Base-by-base conservation (phyloP, 768 basidiomycete genomes). In the Mycena pura region DNA sequence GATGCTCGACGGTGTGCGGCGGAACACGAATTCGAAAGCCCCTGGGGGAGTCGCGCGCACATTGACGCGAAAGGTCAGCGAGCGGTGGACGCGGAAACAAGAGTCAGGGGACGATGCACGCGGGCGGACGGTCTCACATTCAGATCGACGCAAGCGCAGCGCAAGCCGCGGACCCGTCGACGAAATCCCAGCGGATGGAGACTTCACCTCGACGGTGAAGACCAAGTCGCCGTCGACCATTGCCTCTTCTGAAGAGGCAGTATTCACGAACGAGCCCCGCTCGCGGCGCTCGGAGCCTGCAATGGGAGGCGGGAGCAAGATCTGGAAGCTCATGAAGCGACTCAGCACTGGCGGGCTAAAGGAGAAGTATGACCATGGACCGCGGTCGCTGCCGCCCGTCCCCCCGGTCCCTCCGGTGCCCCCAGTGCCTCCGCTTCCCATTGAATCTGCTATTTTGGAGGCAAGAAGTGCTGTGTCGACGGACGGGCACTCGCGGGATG, bases 281-380 rank as follows among this genome's bases (percentile, higher is more conserved):
- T 66, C 70, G 38, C 52, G 63, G 40, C 67, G 57, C 56, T 73
- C 49, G 50, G 64, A 62, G 50, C 70, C 38, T 48, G 69, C 46
- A 46, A 39, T 48, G 46, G 64, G 68, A 6, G 76, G 79, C 6
- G 76, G 80, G 7, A 78, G 77, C 47, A 85, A 79, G 66, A 71
- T 90, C 2, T 90, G 88, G 88, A 87, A 81, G 72, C 69, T 92
- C 49, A 80, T 91, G 80, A 90, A 89, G 71, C 80, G 87, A 38
- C 84, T 92, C 60, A 90, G 88, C 60, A 82, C 84, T 0, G 85
- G 87, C 8, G 86, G 80, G 9, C 72, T 90, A 40, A 81, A 86
- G 56, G 89, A 90, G 17, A 85, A 80, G 65, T 85, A 81, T 62
- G 67, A 64, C 1, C 56, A 56, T 14, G 56, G 48, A 1, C 38